A percentile compares a stretch with the other conserved stretches of the same genome.
Evolutionary conservation across 805 yeast genomes (phyloP).

Genomic region (Candida xiaguanensis): DNA sequence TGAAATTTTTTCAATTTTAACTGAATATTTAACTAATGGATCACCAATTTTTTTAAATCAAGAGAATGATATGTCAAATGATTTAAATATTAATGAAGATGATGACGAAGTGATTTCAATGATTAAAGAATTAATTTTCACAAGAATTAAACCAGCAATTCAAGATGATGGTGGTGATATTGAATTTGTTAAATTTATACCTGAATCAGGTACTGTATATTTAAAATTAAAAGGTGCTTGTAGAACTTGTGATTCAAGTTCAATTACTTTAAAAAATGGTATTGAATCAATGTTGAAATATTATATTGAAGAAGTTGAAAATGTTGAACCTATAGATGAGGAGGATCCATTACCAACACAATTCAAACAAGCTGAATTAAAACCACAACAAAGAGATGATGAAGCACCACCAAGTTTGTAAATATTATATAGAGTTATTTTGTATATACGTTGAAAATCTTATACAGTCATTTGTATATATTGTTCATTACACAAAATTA

Average conservation of each 20-base stretch:
- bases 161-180: constrained; percentile 78
- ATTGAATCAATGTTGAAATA: constrained; percentile 69
- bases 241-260: constrained; percentile 65
- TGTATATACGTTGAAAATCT: background rate
- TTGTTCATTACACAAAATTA: background rate
- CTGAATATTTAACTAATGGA: constrained; percentile 54
- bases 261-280: constrained; percentile 64
- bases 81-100: constrained; percentile 48
- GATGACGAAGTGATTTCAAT: constrained; percentile 65
- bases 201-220: constrained; percentile 53
- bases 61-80: constrained; percentile 24
- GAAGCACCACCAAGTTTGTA: constrained; percentile 24
- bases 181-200: constrained; percentile 56
- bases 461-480: background rate
- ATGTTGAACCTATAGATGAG: constrained; percentile 52
- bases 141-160: constrained; percentile 68
- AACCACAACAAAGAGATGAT: constrained; percentile 23
- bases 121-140: constrained; percentile 66
- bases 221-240: constrained; percentile 67
- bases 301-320: constrained; percentile 63
- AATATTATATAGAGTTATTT: constrained; percentile 5
- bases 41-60: constrained; percentile 47
- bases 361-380: constrained; percentile 12
- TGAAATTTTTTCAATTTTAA: constrained; percentile 56
- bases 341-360: constrained; percentile 13